Evolutionary conservation across 208 protist species (phyloP).

Genomic region (Trypanosoma cruzi): DNA sequence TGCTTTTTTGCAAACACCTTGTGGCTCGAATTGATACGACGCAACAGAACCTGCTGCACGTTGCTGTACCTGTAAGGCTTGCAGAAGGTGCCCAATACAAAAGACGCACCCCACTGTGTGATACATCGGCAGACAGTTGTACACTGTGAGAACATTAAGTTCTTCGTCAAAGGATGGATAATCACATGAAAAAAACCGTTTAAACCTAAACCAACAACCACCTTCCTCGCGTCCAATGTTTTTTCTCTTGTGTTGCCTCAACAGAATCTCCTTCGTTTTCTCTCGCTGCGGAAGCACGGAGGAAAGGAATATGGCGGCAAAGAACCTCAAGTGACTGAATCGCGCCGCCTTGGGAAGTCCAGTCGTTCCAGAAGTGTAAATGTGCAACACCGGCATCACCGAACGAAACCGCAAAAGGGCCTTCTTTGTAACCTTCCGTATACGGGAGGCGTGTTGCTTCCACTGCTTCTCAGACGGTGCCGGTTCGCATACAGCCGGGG

Average conservation of each 20-base stretch:
- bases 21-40: constrained; percentile 2
- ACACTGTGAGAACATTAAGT: constrained; percentile 50
- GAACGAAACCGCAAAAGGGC: constrained; percentile 41
- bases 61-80: constrained; percentile 61
- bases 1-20: not conserved
- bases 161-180: constrained; percentile 21
- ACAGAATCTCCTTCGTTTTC: constrained; percentile 32
- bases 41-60: constrained; percentile 12
- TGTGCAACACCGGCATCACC: constrained; percentile 62
- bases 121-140: constrained; percentile 86
- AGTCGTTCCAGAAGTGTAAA: constrained; percentile 91
- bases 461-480: not conserved
- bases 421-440: constrained; percentile 1
- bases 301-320: constrained; percentile 54
- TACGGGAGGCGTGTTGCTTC: not conserved
- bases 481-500: not conserved
- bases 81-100: constrained; percentile 62
- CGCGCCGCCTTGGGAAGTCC: constrained; percentile 82
- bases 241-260: constrained; percentile 26
- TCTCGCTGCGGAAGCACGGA: constrained; percentile 38
- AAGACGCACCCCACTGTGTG: constrained; percentile 76
- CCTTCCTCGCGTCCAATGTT: not conserved
- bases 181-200: constrained; percentile 22
- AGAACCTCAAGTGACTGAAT: constrained; percentile 75
- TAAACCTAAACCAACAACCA: constrained; percentile 7